Evolutionary conservation across 2,329 filamentous ascomycete genomes (phyloP).

Genomic region (Arthrobotrys sinensis): DNA sequence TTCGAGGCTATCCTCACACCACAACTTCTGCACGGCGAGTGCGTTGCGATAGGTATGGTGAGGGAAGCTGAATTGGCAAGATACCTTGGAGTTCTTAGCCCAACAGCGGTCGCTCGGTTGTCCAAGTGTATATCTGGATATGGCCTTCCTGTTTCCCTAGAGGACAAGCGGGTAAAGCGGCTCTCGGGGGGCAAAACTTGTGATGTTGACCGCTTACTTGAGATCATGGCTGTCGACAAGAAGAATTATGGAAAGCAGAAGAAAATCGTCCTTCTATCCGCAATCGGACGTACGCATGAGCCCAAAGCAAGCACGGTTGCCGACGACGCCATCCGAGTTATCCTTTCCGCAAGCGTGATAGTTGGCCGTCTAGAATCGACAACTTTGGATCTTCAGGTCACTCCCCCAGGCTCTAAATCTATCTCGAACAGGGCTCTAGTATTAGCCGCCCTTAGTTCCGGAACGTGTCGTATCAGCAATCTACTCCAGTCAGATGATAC

Average conservation of each 20-base stretch:
- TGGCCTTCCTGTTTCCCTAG: constrained; percentile 85
- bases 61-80: constrained; percentile 95
- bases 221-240: constrained; percentile 98
- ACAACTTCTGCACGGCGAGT: constrained; percentile 94
- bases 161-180: constrained; percentile 85
- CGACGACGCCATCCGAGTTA: constrained; percentile 84
- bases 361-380: constrained; percentile 70
- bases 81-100: constrained; percentile 86
- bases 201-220: constrained; percentile 85
- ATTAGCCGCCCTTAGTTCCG: constrained; percentile 89
- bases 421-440: constrained; percentile 96
- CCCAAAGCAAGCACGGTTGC: constrained; percentile 89
- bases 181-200: constrained; percentile 89
- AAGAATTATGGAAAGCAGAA: constrained; percentile 97
- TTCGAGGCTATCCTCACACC: constrained; percentile 96
- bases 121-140: constrained; percentile 96
- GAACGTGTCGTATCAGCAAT: constrained; percentile 90
- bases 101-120: constrained; percentile 88
- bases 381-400: constrained; percentile 82
- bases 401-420: constrained; percentile 95
- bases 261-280: constrained; percentile 92
- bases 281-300: constrained; percentile 90
- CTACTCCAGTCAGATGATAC: constrained; percentile 96
- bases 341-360: constrained; percentile 83
- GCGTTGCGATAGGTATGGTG: constrained; percentile 97